Percentiles rank a stretch among this genome's conserved stretches.
These are phyloP conservation scores for Rhododendron vialii DNA, from an alignment of 148 eudicot species.

Conservation along the genomic window DNA sequence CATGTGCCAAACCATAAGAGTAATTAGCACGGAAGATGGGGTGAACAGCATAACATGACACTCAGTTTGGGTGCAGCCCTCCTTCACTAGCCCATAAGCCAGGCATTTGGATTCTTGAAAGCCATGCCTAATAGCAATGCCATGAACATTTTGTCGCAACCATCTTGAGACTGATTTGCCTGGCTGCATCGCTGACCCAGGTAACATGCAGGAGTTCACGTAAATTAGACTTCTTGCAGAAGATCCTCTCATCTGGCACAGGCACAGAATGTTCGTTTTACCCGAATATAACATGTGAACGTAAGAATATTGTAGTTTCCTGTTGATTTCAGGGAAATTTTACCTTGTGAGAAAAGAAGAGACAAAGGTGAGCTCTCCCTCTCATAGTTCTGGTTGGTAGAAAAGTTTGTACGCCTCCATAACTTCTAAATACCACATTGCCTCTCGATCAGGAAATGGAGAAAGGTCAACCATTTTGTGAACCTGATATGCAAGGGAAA, in stretches of 20 bases:
- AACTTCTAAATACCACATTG: conserved; percentile 97
- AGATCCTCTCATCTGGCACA: neutral
- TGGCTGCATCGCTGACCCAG: neutral
- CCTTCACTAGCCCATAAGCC: neutral
- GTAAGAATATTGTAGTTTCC: neutral
- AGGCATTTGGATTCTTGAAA: neutral
- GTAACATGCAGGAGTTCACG: neutral
- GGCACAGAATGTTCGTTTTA: neutral
- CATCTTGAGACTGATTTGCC: neutral
- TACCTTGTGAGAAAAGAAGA: neutral
- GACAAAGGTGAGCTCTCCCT: neutral
- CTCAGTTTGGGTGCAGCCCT: neutral
- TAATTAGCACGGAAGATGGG: too few relatives aligned
- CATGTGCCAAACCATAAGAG: neutral
- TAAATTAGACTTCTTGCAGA: neutral
- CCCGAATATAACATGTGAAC: neutral
- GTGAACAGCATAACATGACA: too few relatives aligned
- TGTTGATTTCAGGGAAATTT: neutral
- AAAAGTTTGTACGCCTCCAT: conserved; percentile 77
- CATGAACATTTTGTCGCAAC: neutral
- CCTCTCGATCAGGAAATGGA: conserved; percentile 67
- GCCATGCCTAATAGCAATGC: neutral
- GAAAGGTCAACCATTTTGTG: conserved; percentile 95
- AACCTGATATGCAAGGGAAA: conserved; percentile 41
- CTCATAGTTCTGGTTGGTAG: conserved; percentile 36